These are phyloP conservation scores for Xylaria acuta DNA, from an alignment of 495 filamentous ascomycete species.

Conservation along the genomic window DNA sequence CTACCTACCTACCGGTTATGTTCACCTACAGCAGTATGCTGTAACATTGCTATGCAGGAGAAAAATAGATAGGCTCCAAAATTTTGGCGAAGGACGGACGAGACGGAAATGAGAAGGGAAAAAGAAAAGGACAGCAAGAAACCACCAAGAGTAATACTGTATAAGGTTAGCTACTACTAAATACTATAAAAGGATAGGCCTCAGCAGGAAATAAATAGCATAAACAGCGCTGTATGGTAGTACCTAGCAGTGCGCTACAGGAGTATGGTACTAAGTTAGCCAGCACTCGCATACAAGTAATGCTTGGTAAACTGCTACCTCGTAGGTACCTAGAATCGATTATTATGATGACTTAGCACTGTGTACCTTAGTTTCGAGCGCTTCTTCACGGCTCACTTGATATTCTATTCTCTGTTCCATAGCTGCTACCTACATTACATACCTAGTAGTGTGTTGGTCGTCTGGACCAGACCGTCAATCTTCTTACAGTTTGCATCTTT, in stretches of 20 bases:
- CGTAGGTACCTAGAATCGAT: not conserved
- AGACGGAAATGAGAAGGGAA: not conserved
- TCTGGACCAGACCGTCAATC: slow-evolving; percentile 2
- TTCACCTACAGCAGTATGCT: not conserved
- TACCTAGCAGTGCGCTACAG: no score
- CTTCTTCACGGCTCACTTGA: not conserved
- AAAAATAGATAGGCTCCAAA: not conserved
- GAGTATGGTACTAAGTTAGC: no score
- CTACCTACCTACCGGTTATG: not conserved
- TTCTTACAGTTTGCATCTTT: slow-evolving; percentile 18
- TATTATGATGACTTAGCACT: not conserved
- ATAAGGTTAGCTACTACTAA: not conserved
- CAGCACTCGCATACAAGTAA: no score
- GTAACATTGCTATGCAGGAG: not conserved
- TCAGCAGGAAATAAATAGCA: not conserved
- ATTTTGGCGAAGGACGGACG: not conserved
- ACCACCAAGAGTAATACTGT: not conserved
- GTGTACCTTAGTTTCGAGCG: not conserved
- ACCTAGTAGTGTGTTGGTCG: not conserved
- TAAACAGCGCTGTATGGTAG: no score
- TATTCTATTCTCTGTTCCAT: not conserved
- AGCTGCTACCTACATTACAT: no score
- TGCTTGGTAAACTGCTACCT: not conserved
- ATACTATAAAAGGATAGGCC: not conserved
- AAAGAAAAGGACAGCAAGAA: not conserved